Evolutionary conservation across 2,329 filamentous ascomycete genomes (phyloP), one percentile per base, ranked within the genome.

Genomic region (Hypoxylon sp.): DNA sequence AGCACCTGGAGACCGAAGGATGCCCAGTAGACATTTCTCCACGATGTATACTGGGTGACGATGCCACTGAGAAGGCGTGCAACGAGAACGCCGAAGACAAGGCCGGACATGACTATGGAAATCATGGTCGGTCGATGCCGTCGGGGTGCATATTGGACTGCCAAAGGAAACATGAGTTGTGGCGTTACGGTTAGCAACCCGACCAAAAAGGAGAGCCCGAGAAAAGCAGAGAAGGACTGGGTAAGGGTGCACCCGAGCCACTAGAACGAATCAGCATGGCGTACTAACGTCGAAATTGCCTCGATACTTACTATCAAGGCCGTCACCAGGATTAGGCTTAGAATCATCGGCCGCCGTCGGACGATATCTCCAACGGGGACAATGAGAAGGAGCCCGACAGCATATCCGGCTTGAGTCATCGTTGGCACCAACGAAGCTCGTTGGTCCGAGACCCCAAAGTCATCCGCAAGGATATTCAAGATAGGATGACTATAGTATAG

Each of bases 401-500:
- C 91, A 76, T 95, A 95, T 1, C 92, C 92, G 1, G 91, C 89
- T 75, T 95, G 92, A 76, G 91, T 88, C 44, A 93, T 79, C 0
- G 92, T 94, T 1, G 92, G 91, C 22, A 94, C 87, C 41, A 81
- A 78, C 0, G 85, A 85, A 0, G 91, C 87, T 56, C 84, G 81
- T 71, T 92, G 90, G 71, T 92, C 90, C 7, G 82, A 84, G 49
- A 94, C 89, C 55, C 84, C 72, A 72, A 95, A 94, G 15, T 91
- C 89, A 8, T 81, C 75, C 0, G 92, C 91, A 41, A 95, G 82
- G 52, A 91, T 86, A 72, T 93, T 92, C 22, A 94, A 79, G 48
- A 94, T 91, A 0, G 92, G 91, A 71, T 94, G 91, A 62, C 86
- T 91, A 76, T 94, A 93, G 78, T 94, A 94, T 2, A 94, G 80